These are phyloP conservation scores for Trichoderma harzianum DNA, from an alignment of 2,329 filamentous ascomycete genomes.

Conservation along the genomic window DNA sequence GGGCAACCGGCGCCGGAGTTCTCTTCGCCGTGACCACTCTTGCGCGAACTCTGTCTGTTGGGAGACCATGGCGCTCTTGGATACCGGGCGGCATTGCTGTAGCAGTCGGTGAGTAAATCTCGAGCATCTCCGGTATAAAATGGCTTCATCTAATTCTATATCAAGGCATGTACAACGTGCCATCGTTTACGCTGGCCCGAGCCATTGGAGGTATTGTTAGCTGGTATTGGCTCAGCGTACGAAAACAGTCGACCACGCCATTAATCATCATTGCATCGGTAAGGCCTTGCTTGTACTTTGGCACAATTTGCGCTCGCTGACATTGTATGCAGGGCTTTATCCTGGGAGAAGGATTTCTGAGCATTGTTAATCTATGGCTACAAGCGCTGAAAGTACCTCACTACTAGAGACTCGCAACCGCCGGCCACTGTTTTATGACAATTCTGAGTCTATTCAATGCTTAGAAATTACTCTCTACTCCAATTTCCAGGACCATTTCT, in stretches of 20 bases:
- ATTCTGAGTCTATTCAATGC: background rate
- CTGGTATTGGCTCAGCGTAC: slow-evolving; percentile 70
- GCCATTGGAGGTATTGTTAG: slow-evolving; percentile 72
- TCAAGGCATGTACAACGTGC: slow-evolving; percentile 92
- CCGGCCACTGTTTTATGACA: background rate
- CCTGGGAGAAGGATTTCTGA: slow-evolving; percentile 85
- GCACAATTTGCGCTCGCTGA: background rate
- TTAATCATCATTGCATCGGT: slow-evolving; percentile 83
- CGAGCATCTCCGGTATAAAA: background rate
- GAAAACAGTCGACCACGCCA: slow-evolving; percentile 60
- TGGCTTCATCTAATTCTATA: background rate
- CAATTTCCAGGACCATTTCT: slow-evolving; percentile 50
- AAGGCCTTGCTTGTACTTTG: slow-evolving; percentile 25
- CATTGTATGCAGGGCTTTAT: slow-evolving; percentile 66
- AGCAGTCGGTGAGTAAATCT: slow-evolving; percentile 64
- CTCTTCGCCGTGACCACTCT: slow-evolving; percentile 72
- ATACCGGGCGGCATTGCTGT: slow-evolving; percentile 94
- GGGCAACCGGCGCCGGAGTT: slow-evolving; percentile 69
- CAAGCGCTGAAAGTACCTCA: slow-evolving; percentile 76
- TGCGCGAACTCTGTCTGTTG: slow-evolving; percentile 58
- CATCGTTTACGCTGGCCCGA: slow-evolving; percentile 88
- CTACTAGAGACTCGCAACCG: slow-evolving; percentile 42
- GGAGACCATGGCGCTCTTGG: slow-evolving; percentile 65
- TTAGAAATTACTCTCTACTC: slow-evolving; percentile 31
- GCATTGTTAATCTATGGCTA: slow-evolving; percentile 82